Evolutionary conservation across 768 basidiomycete species (phyloP).

Genomic region (Collybia sordida): DNA sequence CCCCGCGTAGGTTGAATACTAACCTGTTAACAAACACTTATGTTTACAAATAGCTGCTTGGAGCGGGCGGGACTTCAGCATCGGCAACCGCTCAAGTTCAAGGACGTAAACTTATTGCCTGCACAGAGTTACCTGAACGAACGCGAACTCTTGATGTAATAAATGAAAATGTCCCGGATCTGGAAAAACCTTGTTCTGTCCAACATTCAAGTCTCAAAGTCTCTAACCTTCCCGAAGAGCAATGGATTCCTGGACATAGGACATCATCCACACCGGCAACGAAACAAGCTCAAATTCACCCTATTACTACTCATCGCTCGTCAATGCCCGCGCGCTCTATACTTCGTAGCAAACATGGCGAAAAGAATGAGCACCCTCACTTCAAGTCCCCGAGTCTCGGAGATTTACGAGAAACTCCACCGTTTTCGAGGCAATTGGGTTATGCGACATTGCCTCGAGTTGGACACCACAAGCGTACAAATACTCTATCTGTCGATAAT

Average conservation of each 20-base stretch:
- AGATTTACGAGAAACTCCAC: constrained; percentile 9
- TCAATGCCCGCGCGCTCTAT: neutral
- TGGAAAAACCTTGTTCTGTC: neutral
- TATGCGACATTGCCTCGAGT: constrained; percentile 16
- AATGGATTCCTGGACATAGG: neutral
- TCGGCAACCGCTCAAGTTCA: neutral
- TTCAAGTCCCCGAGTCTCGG: constrained; percentile 15
- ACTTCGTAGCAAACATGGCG: neutral
- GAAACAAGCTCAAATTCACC: too few relatives aligned
- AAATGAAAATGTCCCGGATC: constrained; percentile 6
- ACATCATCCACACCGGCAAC: neutral
- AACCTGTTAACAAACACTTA: too few relatives aligned
- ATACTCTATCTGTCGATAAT: constrained; percentile 18
- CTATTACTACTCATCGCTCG: too few relatives aligned
- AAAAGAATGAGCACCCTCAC: neutral
- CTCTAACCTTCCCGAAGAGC: too few relatives aligned
- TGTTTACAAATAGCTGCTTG: neutral
- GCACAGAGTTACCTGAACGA: constrained; percentile 3
- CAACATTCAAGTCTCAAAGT: too few relatives aligned
- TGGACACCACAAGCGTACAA: constrained; percentile 22
- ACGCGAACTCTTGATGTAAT: constrained; percentile 3
- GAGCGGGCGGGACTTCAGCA: constrained; percentile 7
- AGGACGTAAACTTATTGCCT: neutral
- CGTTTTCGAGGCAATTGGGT: constrained; percentile 4
- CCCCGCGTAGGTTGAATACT: too few relatives aligned